These are phyloP conservation scores for Phanerochaete sordida DNA, from an alignment of 768 basidiomycete species.

Conservation along the genomic window DNA sequence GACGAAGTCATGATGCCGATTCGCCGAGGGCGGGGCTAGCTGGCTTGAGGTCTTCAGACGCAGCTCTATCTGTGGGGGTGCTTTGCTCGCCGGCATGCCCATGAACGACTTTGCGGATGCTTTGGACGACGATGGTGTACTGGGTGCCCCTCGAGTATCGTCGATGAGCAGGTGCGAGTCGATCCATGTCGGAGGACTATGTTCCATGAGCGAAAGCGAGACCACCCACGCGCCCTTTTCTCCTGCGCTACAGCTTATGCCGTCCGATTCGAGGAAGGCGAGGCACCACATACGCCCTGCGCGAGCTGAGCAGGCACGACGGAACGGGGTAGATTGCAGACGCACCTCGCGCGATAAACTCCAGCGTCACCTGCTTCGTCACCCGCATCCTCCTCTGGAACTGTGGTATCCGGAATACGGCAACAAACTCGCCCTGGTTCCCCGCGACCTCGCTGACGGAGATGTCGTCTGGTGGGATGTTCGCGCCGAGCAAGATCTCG, in stretches of 20 bases:
- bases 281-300: constrained; percentile 59
- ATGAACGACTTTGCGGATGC: neutral
- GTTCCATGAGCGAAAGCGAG: constrained; percentile 46
- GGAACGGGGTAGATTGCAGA: neutral
- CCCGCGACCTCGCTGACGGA: constrained; percentile 47
- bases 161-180: constrained; percentile 49
- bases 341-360: constrained; percentile 63
- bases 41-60: constrained; percentile 34
- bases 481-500: constrained; percentile 34
- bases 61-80: constrained; percentile 33
- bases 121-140: neutral
- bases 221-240: constrained; percentile 36
- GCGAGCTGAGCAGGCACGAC: neutral
- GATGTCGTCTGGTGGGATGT: constrained; percentile 42
- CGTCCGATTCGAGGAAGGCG: constrained; percentile 31
- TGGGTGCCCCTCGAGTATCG: constrained; percentile 11
- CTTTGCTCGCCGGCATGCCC: neutral
- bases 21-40: constrained; percentile 21
- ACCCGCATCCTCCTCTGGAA: constrained; percentile 76
- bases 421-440: constrained; percentile 52
- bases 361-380: constrained; percentile 47
- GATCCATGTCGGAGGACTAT: constrained; percentile 56
- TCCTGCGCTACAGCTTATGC: neutral
- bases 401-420: constrained; percentile 43
- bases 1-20: constrained; percentile 5